A percentile compares a stretch with the other conserved stretches of the same genome.
phyloP scores from a whole-genome alignment of 805 yeast species.

The Pichia nanzhaoensis region DNA sequence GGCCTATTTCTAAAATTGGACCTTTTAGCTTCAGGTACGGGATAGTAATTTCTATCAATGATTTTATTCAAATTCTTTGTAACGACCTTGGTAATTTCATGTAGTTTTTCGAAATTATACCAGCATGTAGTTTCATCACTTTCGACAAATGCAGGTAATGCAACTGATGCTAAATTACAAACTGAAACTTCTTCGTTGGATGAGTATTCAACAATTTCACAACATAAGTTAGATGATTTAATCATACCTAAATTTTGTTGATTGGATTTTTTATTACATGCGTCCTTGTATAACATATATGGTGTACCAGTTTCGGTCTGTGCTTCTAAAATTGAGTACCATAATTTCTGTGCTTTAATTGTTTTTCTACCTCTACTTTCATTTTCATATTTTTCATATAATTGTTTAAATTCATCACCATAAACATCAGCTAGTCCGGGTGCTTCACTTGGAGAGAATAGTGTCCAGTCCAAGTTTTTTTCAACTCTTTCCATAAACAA shows the following conservation, averaged over 20 bases:
- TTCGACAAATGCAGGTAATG: conserved; percentile 51
- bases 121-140: conserved; percentile 35
- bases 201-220: conserved; percentile 58
- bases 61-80: conserved; percentile 50
- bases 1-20: conserved; percentile 57
- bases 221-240: conserved; percentile 56
- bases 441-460: conserved; percentile 54
- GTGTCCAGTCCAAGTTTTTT: conserved; percentile 48
- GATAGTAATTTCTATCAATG: conserved; percentile 51
- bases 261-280: conserved; percentile 52
- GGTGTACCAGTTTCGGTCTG: conserved; percentile 64
- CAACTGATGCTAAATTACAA: conserved; percentile 55
- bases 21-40: conserved; percentile 46
- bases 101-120: conserved; percentile 52
- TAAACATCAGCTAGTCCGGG: conserved; percentile 49
- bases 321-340: conserved; percentile 55
- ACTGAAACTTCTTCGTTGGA: conserved; percentile 54
- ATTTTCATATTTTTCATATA: conserved; percentile 45
- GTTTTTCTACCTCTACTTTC: conserved; percentile 45
- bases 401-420: conserved; percentile 48
- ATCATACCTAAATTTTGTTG: conserved; percentile 55
- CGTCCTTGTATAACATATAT: conserved; percentile 57
- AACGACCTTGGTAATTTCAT: conserved; percentile 47
- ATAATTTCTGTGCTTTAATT: conserved; percentile 52
- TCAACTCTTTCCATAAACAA: conserved; percentile 57